Evolutionary conservation across 139 green algal species (phyloP), one percentile per base, ranked within the genome.

Genomic region (Yamagishiella unicocca): DNA sequence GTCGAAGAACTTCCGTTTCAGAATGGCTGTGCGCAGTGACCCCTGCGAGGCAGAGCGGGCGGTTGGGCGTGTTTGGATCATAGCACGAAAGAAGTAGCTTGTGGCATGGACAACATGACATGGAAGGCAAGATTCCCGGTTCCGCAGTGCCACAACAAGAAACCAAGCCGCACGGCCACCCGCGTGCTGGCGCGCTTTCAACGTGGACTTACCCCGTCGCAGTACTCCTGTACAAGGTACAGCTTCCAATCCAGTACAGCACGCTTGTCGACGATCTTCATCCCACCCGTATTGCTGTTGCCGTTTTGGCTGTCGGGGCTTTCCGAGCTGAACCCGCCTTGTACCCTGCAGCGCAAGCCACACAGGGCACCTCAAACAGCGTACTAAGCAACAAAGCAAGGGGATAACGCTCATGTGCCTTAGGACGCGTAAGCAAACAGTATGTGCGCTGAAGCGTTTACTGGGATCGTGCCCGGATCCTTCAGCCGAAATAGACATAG

Each of bases 211-310:
- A 85, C 79, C 81, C 61, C 83, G 46, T 87, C 73, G 50, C 84
- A 90, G 71, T 83, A 90, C 64, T 92, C 84, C 70, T 92, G 89
- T 58, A 92, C 74, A 35, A 92, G 90, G 80, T 92, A 92, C 50
- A 92, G 89, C 83, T 92, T 92, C 85, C 87, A 92, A 72, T 92
- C 89, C 40, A 72, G 38, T 8, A 83, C 62, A 24, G 81, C 25
- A 4, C 81, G 81, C 81, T 88, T 82, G 54, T 88, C 72, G 8
- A 78, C 61, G 31, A 88, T 88, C 7, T 29, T 68, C 0, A 88
- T n/a, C 1, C 82, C 70, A 1, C 79, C 54, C 35, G 8, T 35
- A 9, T n/a, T 50, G 43, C 67, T 50, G 31, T 33, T 31, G 33
- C 42, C 83, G 58, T 24, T 35, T 25, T 22, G n/a, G 45, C 25